Evolutionary conservation across 1,284 basidiomycete genomes (phyloP).

Genomic region (Naganishia cerealis): DNA sequence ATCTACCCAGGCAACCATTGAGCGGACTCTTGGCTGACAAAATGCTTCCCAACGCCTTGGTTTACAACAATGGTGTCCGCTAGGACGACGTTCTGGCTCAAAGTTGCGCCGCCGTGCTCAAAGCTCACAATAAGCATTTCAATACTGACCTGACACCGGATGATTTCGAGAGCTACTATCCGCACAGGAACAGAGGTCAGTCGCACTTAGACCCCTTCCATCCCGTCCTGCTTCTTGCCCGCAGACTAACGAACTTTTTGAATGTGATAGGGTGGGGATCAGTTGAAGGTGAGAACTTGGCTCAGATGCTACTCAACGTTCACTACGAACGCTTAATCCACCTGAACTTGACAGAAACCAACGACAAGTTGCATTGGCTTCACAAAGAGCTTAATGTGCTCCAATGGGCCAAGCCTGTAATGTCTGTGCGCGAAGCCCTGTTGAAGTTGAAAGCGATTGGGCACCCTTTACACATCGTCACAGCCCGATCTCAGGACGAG

Average conservation of each 20-base stretch:
- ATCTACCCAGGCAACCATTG: no score
- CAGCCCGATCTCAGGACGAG: conserved; percentile 38
- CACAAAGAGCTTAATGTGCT: conserved; percentile 40
- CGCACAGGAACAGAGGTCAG: conserved; percentile 39
- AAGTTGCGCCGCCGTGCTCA: conserved; percentile 37
- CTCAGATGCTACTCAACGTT: neutral
- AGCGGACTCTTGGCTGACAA: neutral
- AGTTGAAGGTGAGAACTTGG: conserved; percentile 38
- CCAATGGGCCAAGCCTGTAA: conserved; percentile 38
- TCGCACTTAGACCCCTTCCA: neutral
- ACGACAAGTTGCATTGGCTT: conserved; percentile 33
- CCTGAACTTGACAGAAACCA: conserved; percentile 30
- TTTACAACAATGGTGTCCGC: neutral
- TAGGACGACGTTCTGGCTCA: conserved; percentile 44
- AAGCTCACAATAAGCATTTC: conserved; percentile 40
- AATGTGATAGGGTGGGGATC: conserved; percentile 40
- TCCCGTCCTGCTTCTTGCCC: neutral
- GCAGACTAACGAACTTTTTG: neutral
- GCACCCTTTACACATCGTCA: conserved; percentile 47
- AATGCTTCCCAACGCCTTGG: neutral
- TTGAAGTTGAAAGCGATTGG: conserved; percentile 40
- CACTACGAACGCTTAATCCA: neutral
- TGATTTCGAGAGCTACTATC: conserved; percentile 41
- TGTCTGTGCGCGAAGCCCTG: conserved; percentile 39
- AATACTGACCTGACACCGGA: conserved; percentile 39